A percentile compares a stretch with the other conserved stretches of the same genome.
Evolutionary conservation across 208 protist species (phyloP).

Genomic region (Leptomonas pyrrhocoris): DNA sequence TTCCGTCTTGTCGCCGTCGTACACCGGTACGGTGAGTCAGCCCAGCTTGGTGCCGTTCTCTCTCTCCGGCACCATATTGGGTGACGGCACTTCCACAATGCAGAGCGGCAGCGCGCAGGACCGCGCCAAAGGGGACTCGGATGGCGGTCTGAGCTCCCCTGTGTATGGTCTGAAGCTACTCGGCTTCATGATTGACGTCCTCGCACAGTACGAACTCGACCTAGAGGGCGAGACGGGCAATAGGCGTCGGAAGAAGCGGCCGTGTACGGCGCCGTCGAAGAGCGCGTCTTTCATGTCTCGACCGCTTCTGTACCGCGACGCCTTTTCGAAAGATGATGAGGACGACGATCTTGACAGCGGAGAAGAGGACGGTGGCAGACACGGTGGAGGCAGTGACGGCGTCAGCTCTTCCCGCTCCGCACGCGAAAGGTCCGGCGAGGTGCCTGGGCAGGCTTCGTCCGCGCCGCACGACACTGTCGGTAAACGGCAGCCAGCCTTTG

Average conservation of each 20-base stretch:
- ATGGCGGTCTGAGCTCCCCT: background rate
- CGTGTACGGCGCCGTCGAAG: constrained; percentile 25
- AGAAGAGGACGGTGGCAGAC: background rate
- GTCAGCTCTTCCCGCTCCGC: background rate
- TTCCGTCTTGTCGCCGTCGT: background rate
- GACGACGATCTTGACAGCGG: constrained; percentile 11
- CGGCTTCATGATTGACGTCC: constrained; percentile 76
- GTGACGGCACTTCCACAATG: background rate
- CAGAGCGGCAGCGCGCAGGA: background rate
- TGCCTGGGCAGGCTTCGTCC: background rate
- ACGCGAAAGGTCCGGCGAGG: background rate
- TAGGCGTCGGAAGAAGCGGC: background rate
- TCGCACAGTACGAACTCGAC: constrained; percentile 29
- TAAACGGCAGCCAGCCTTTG: background rate
- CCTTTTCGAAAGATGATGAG: background rate
- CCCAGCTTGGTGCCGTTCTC: constrained; percentile 59
- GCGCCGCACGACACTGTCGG: background rate
- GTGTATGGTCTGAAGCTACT: constrained; percentile 55
- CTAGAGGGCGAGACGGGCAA: background rate
- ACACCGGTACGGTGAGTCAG: constrained; percentile 23
- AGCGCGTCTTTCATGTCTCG: background rate
- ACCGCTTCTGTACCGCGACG: background rate
- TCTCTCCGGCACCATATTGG: constrained; percentile 14
- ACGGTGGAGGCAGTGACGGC: background rate
- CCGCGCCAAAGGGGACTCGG: background rate